phyloP scores from a whole-genome alignment of 139 green algal species.

The Chlamydomonas asymmetrica region DNA sequence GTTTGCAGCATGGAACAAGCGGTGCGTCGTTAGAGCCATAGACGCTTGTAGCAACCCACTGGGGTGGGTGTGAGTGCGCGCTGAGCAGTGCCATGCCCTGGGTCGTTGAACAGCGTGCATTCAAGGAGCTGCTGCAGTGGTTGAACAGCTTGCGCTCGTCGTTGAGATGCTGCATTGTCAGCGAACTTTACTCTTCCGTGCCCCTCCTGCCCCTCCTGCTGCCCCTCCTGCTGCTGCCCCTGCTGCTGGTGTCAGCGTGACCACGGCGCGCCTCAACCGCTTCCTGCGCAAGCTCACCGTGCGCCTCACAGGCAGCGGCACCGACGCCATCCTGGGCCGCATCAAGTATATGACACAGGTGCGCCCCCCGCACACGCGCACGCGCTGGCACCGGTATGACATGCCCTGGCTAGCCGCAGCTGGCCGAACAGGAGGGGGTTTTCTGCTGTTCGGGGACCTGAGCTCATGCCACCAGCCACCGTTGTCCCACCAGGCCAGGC shows the following conservation, averaged over 20 bases:
- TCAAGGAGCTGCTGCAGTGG: too few relatives aligned
- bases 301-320: conserved; percentile 32
- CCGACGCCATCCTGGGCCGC: conserved; percentile 29
- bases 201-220: not conserved
- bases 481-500: too few relatives aligned
- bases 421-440: too few relatives aligned
- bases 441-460: too few relatives aligned
- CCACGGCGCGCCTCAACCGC: conserved; percentile 38
- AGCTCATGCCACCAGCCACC: too few relatives aligned
- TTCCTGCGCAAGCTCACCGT: conserved; percentile 36
- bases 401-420: too few relatives aligned
- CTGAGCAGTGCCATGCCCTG: too few relatives aligned
- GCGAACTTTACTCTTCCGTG: not conserved
- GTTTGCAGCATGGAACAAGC: conserved; percentile 69
- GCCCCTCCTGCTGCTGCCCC: not conserved
- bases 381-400: too few relatives aligned
- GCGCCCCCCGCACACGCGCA: too few relatives aligned
- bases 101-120: too few relatives aligned
- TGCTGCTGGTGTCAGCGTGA: conserved; percentile 28
- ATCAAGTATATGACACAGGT: conserved; percentile 74
- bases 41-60: not conserved
- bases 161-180: too few relatives aligned
- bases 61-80: not conserved
- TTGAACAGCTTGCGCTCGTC: too few relatives aligned
- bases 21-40: conserved; percentile 30